Conservation (phyloP, 495 filamentous ascomycete species). For the Annulohypoxylon stygium region DNA sequence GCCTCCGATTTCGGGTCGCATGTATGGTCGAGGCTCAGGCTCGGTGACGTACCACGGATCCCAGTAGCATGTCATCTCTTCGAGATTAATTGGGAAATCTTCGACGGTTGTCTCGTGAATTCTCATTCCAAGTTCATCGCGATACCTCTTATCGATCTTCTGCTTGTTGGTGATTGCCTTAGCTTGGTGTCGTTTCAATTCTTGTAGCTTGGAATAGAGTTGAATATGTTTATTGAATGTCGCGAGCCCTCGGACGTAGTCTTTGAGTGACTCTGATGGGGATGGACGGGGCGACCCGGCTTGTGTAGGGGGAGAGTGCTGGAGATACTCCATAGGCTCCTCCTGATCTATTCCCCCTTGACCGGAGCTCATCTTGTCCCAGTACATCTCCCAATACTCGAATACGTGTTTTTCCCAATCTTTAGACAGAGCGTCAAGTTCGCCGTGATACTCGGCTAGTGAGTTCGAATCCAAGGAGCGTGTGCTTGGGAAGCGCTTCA, state of each 20-base stretch:
- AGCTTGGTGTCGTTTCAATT: conserved; percentile 1
- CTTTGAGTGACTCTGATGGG: background rate
- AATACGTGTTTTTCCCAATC: background rate
- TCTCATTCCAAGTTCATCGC: background rate
- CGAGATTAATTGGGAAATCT: conserved; percentile 5
- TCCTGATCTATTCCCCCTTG: background rate
- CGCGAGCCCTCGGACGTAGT: conserved; percentile 1
- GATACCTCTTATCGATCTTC: conserved; percentile 7
- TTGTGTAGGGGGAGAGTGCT: background rate
- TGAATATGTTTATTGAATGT: background rate
- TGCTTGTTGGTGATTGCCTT: conserved; percentile 10
- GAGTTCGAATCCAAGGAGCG: conserved; percentile 8
- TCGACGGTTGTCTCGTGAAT: background rate
- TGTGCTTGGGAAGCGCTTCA: conserved; percentile 5
- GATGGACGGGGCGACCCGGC: background rate
- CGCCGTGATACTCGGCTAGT: conserved; percentile 8
- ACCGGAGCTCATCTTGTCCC: background rate
- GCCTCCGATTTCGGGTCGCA: conserved; percentile 2
- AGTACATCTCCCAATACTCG: conserved; percentile 12
- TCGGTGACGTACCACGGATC: conserved; percentile 9
- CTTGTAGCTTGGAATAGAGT: background rate
- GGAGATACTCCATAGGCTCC: background rate
- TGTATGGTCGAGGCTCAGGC: conserved; percentile 3
- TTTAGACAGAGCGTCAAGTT: background rate
- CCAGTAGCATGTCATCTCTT: conserved; percentile 10